Base-by-base conservation (phyloP, 257 asterid species). In the Coffea canephora region DNA sequence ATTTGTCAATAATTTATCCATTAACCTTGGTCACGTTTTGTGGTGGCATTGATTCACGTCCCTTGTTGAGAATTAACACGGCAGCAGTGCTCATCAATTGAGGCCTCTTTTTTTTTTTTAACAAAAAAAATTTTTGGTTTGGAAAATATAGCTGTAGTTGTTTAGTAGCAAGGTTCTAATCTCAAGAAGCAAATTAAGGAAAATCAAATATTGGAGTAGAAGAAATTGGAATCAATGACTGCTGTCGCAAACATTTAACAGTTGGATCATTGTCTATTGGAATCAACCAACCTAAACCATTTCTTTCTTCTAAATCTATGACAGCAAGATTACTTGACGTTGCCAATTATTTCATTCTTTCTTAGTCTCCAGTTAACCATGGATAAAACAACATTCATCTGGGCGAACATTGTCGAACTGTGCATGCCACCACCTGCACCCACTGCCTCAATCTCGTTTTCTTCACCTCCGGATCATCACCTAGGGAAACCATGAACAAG, bases 371-470 rank as follows among this genome's bases (percentile, higher is more conserved):
- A 36, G 57, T 39, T 75, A 39, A 75, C 41, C 16, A 57, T 61
- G n/a, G 23, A 41, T 16, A 52, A 43, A 50, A 50, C 23, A 55
- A 43, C 9, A 18, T 5, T 61, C 45, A 46, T 23, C 15, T 21
- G 13, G 85, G 86, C 19, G 87, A 45, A 49, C 79, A 66, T 75
- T 83, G 87, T 13, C 90, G 92, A 79, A 87, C 89, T 41, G 90
- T 82, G 85, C 92, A 88, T 79, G 94, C 97, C 79, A 94, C 98
- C 82, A 89, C 89, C 80, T 90, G 89, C 68, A 97, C 97, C 98
- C 98, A 94, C 36, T 90, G 97, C 85, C 76, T 88, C 86, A 94
- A 75, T 59, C 87, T 88, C 68, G 83, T 78, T 84, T 94, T 94
- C 89, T 86, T 86, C 55, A 49, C 78, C 82, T 87, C 87, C 71